Percentiles rank a stretch among this genome's conserved stretches.
Conservation (phyloP, 768 basidiomycete species). For the Boletus subparvulus region DNA sequence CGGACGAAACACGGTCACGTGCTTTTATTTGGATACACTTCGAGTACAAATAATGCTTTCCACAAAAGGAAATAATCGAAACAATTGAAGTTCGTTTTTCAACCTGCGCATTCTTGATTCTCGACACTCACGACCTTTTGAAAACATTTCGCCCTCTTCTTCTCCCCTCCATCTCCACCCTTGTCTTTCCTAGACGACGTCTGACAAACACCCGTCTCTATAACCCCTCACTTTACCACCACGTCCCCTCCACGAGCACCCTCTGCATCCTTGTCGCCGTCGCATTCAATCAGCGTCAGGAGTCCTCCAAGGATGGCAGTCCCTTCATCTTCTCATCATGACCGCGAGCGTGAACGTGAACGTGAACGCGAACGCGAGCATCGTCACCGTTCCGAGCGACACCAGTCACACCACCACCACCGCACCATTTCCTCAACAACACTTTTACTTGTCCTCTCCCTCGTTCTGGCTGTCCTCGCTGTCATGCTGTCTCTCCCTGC, state of each 20-base stretch:
- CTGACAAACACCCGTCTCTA: background rate
- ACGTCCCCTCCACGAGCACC: slow-evolving; percentile 68
- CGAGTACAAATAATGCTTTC: slow-evolving; percentile 26
- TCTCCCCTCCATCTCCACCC: slow-evolving; percentile 8
- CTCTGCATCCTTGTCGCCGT: slow-evolving; percentile 76
- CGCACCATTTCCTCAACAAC: slow-evolving; percentile 89
- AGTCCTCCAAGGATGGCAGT: slow-evolving; percentile 67
- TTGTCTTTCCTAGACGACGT: slow-evolving; percentile 22
- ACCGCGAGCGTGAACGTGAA: slow-evolving; percentile 55
- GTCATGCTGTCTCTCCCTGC: slow-evolving; percentile 87
- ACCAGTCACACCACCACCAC: slow-evolving; percentile 74
- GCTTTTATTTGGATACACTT: slow-evolving; percentile 33
- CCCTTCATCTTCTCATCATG: slow-evolving; percentile 78
- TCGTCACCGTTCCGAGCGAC: slow-evolving; percentile 60
- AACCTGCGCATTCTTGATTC: slow-evolving; percentile 22
- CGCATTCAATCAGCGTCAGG: slow-evolving; percentile 59
- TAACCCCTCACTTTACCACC: slow-evolving; percentile 36
- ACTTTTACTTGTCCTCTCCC: slow-evolving; percentile 80
- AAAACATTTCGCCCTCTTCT: slow-evolving; percentile 15
- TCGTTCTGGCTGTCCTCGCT: slow-evolving; percentile 84
- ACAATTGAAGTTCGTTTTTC: slow-evolving; percentile 32
- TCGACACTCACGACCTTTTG: background rate
- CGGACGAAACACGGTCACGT: slow-evolving; percentile 31
- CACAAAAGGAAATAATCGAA: slow-evolving; percentile 24
- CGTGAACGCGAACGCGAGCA: slow-evolving; percentile 50